Base-by-base conservation (phyloP, 208 protist species). In the Crithidia sp. region DNA sequence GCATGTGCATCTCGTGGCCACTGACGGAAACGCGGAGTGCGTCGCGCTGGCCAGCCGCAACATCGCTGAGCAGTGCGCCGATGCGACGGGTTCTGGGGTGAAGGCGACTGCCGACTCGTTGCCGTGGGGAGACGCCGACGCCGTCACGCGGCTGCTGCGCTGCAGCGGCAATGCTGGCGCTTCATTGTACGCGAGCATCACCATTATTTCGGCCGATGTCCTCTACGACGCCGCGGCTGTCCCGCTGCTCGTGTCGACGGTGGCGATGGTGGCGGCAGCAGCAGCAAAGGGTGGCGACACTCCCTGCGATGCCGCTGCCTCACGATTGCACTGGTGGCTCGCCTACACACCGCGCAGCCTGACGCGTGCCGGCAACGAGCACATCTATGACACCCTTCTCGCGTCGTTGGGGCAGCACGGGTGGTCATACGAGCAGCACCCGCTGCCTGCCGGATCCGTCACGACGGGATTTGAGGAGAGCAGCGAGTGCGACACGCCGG, bases 271-370 rank as follows among this genome's bases (percentile, higher is more conserved):
- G 7, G 63, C 61, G 37, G 45, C 28, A 12, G 17, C 41, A 5
- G 28, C 28, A 28, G 28, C 28, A 28, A 28, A 28, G 28, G 28
- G 28, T 28, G 28, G 28, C 28, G 28, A 28, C 28, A 28, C 28
- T 28, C 28, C 14, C 14, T 10, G 41, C 7, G 41, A 5, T 8
- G 17, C 13, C 2, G 16, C 12, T 0, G 3, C 59, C 5, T 16
- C 5, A 12, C 10, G 0, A 0, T 4, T 74, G 61, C 28, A 68
- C 44, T 86, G 82, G 82, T 86, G 82, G 82, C 67, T 86, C 3
- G 58, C 71, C 12, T 86, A 83, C 67, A 81, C 74, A 0, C 82
- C 82, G 3, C 82, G 82, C 14, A 79, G 77, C 19, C 70, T 86
- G 43, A 83, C 77, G 0, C 58, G 59, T n/a, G 59, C 64, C 5